phyloP scores from a whole-genome alignment of 2,329 filamentous ascomycete genomes.

The Colletotrichum euphorbiae region DNA sequence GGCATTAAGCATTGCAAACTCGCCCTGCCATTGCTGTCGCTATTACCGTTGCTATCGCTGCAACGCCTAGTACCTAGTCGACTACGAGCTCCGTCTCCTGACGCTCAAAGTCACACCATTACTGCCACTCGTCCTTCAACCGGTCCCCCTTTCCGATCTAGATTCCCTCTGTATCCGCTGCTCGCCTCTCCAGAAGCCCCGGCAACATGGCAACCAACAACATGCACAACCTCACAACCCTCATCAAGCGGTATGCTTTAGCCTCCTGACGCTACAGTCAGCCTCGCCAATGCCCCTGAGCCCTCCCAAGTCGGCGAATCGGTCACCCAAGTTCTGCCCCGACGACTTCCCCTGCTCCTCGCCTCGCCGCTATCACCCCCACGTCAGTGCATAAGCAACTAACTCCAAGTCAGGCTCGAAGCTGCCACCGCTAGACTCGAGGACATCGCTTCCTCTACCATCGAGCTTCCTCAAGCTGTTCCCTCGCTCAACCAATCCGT shows the following conservation, averaged over 20 bases:
- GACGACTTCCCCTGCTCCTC: neutral
- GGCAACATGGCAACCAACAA: slow-evolving; percentile 77
- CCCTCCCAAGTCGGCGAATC: neutral
- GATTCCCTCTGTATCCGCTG: neutral
- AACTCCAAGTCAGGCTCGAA: slow-evolving; percentile 80
- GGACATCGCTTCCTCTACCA: slow-evolving; percentile 87
- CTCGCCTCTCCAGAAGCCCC: slow-evolving; percentile 9
- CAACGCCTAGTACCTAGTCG: neutral
- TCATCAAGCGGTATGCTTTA: slow-evolving; percentile 90
- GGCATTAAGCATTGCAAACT: slow-evolving; percentile 5
- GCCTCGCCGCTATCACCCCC: neutral
- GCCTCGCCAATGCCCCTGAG: neutral
- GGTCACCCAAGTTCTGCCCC: neutral
- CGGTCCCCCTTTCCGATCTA: slow-evolving; percentile 3
- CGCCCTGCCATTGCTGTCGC: neutral
- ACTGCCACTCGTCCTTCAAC: slow-evolving; percentile 10
- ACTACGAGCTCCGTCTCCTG: neutral
- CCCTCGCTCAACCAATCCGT: slow-evolving; percentile 57
- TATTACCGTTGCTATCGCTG: neutral
- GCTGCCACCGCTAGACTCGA: slow-evolving; percentile 95
- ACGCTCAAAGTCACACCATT: slow-evolving; percentile 20
- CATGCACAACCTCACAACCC: slow-evolving; percentile 96
- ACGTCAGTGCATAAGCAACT: slow-evolving; percentile 49
- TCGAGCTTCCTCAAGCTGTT: slow-evolving; percentile 67
- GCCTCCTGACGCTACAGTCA: slow-evolving; percentile 5